Evolutionary conservation across 1,284 basidiomycete species (phyloP), one percentile per base, ranked within the genome.

Genomic region (Pholiota adiposa): DNA sequence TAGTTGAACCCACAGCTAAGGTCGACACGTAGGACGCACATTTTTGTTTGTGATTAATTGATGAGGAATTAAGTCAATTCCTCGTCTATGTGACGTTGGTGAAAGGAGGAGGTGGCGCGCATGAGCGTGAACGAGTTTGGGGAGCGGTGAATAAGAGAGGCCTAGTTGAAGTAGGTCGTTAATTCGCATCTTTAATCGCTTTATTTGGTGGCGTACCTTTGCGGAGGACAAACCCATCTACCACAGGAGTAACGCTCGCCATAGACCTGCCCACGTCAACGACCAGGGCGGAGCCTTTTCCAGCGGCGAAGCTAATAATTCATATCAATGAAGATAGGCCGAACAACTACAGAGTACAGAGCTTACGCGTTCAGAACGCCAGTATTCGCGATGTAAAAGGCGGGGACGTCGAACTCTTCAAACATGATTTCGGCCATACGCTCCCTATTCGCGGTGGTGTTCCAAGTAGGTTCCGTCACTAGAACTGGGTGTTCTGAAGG

Each of bases 391-490:
- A 98, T 92, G 73, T 99, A 99, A 77, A 97, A 96, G 0, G 97
- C 97, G 2, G 97, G 97, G 7, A 91, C 92, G 54, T 93, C 81
- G 69, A 98, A 96, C 63, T 96, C 91, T 76, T 99, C 97, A 71
- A 99, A 99, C 78, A 97, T 94, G 59, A 99, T 90, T 77, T 99
- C 94, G 12, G 94, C 92, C 88, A 98, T 92, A 52, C 89, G 84
- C 77, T 98, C 96, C 51, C 97, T 82, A 69, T 96, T 94, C 19
- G 89, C 88, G 29, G 88, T 81, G 0, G 94, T 93, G 72, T 98
- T 98, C 96, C 97, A 99, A 4, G 96, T 90, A 1, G 96, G 92
- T 74, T 99, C 97, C 1, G 97, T 98, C 21, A 97, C 85, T 55
- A 99, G 84, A 36, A 98, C 76, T 1, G 97, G 97, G 70, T 98